These are phyloP conservation scores for Gossypium raimondii DNA, from an alignment of 345 rosid species.

Conservation along the genomic window DNA sequence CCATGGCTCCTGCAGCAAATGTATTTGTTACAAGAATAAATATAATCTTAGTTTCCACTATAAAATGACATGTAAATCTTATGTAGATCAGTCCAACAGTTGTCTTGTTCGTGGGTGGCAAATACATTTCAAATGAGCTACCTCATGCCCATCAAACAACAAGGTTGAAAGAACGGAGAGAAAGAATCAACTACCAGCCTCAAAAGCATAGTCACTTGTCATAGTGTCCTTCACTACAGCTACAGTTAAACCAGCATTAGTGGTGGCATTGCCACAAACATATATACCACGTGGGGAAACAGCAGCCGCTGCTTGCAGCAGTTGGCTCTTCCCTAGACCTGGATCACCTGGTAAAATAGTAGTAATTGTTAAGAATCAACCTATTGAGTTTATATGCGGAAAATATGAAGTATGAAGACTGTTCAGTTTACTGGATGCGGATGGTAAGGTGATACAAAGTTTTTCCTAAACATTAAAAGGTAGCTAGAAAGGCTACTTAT, in stretches of 20 bases:
- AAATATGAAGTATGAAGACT: neutral
- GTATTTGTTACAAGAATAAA: neutral
- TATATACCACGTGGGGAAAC: constrained; percentile 95
- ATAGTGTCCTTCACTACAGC: constrained; percentile 91
- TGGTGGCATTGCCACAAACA: constrained; percentile 80
- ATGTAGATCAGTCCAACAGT: constrained; percentile 57
- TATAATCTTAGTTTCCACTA: neutral
- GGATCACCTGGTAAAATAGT: constrained; percentile 74
- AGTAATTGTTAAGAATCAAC: constrained; percentile 11
- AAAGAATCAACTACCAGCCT: constrained; percentile 68
- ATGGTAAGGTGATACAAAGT: neutral
- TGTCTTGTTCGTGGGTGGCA: constrained; percentile 31
- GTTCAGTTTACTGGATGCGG: neutral
- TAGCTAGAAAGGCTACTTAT: neutral
- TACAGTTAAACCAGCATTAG: constrained; percentile 45
- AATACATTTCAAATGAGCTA: constrained; percentile 6
- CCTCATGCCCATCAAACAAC: neutral
- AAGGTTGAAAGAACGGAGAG: constrained; percentile 13
- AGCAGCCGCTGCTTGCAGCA: constrained; percentile 94
- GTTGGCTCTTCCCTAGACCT: constrained; percentile 97
- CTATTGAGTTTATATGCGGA: neutral
- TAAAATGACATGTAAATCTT: neutral
- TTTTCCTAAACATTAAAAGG: neutral
- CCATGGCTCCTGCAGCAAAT: constrained; percentile 84
- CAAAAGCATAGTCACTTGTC: constrained; percentile 92